Evolutionary conservation across 345 rosid genomes (phyloP), one percentile per base, ranked within the genome.

Genomic region (Ricinus communis): DNA sequence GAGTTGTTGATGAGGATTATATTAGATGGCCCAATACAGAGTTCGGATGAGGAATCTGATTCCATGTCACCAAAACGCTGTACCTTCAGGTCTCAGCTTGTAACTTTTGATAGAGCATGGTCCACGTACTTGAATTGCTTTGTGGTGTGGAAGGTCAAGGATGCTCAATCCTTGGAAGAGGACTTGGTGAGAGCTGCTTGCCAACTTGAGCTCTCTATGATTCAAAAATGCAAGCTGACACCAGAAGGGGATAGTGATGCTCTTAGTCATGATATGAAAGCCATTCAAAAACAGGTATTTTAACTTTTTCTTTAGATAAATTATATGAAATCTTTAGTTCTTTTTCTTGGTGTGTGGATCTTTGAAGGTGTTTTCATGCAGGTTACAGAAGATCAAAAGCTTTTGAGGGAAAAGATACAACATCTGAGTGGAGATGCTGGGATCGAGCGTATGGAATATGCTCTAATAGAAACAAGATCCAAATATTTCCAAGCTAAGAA

Each of bases 171-270:
- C 55, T 77, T 96, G 85, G 97, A 90, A 81, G 91, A 86, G 71
- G 97, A 96, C 78, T 78, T 96, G 81, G 96, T 90, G 8, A 87
- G 94, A 82, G 98, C 99, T 19, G 99, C 98, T 27, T 95, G 99
- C 86, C 97, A 92, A 84, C 97, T 95, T 62, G 99, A 95, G 84
- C 91, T 92, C 43, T 95, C 97, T 51, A 95, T 95, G 99, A 89
- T 95, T 73, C 90, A 92, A 31, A 92, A 90, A 71, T 92, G 98
- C 83, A 90, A 85, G 82, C 64, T 92, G 72, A 87, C 87, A 52
- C 76, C 90, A 7, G 87, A 84, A 75, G 98, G 93, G 62, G 90
- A 77, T 28, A 74, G 31, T 62, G 71, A 70, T 63, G 65, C 69
- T 45, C 97, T 95, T 79, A 89, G 88, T 70, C 96, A 89, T 86